phyloP scores from a whole-genome alignment of 768 basidiomycete genomes.

The Tephrocybe rancida region DNA sequence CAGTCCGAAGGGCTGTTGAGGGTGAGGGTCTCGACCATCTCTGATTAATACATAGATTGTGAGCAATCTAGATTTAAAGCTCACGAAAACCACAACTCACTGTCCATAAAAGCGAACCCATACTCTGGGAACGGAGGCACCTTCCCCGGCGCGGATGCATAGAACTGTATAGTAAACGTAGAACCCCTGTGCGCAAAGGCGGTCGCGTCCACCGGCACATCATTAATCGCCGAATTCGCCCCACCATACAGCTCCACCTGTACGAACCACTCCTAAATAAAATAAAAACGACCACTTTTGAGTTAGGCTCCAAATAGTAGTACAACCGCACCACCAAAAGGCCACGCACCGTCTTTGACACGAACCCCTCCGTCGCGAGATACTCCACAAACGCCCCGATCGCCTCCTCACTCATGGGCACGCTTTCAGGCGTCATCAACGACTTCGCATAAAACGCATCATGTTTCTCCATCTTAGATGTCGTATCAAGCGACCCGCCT shows the following conservation, averaged over 20 bases:
- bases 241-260: conserved; percentile 49
- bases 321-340: conserved; percentile 16
- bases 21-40: conserved; percentile 25
- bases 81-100: conserved; percentile 12
- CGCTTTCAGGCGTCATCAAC: conserved; percentile 29
- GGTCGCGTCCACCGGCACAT: conserved; percentile 37
- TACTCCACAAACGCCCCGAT: conserved; percentile 34
- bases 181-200: conserved; percentile 44
- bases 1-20: conserved; percentile 25
- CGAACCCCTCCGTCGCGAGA: conserved; percentile 33
- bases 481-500: conserved; percentile 23
- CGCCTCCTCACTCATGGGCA: conserved; percentile 31
- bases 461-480: conserved; percentile 14
- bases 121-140: conserved; percentile 42
- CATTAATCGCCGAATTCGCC: conserved; percentile 44
- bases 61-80: background rate
- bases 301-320: conserved; percentile 13
- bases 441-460: conserved; percentile 38
- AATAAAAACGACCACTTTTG: too few species aligned
- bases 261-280: conserved; percentile 34
- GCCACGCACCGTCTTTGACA: conserved; percentile 6
- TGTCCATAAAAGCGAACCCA: conserved; percentile 46
- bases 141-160: conserved; percentile 40
- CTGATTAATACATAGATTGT: conserved; percentile 6
- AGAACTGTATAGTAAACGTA: conserved; percentile 50